Base-by-base conservation (phyloP, 495 filamentous ascomycete genomes). In the Penicillium angulare region DNA sequence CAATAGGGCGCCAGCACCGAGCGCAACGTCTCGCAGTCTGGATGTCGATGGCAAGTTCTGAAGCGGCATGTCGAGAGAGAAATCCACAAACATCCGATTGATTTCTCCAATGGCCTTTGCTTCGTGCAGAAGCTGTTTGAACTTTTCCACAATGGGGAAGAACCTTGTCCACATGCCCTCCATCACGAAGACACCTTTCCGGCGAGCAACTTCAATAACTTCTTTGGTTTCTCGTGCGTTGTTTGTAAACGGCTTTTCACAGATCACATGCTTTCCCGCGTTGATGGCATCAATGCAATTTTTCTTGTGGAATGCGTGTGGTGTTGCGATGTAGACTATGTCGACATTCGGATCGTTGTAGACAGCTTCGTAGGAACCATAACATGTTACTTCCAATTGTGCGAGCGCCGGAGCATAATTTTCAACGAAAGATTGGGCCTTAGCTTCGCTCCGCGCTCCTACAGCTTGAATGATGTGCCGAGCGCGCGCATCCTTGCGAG, bases 51-150 rank as follows among this genome's bases (percentile, higher is more conserved):
- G 41, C 41, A 44, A 15, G 18, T 47, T 22, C 31, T 12, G 29
- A 13, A 36, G 10, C 10, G 10, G 12, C 12, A 36, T 13, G 12
- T 36, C 34, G 34, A n/a, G 10, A 6, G 12, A 13, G n/a, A 36
- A 36, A 36, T 36, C 34, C 16, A 36, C n/a, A 43, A 95, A 92
- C 65, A 89, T 89, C 23, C 93, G 95, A 76, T 92, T 93, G 76
- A 95, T 93, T 67, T 43, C 79, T 93, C 88, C 95, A 89, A 63
- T 96, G 90, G 73, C 95, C 90, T 34, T 92, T 79, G 7, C 34
- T 6, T 15, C 16, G 34, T 7, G 90, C 89, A 8, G 91, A 95
- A 65, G 95, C 93, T 76, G 95, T 95, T 74, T 93, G 90, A 68
- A 95, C 91, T 73, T 86, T 92, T 90, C 74, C 86, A 92, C 50